Evolutionary conservation across 345 rosid species (phyloP).

Genomic region (Moricandia moricandioides): DNA sequence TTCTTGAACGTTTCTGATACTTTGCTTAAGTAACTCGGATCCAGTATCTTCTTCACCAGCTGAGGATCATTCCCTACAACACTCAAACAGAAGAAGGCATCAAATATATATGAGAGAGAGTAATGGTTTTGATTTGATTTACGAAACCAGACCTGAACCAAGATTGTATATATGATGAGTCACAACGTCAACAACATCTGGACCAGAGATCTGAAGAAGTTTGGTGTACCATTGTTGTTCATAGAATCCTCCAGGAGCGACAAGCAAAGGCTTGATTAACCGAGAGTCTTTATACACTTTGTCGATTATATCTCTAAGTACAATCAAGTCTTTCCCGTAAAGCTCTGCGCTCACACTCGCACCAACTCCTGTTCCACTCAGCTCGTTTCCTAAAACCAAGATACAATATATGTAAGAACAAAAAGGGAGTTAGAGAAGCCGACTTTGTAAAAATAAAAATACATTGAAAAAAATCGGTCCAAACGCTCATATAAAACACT

Average conservation of each 20-base stretch:
- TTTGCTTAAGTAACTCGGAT: slow-evolving; percentile 62
- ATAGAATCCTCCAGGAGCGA: slow-evolving; percentile 97
- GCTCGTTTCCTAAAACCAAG: slow-evolving; percentile 72
- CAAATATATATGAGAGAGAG: neutral
- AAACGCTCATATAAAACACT: too few species aligned
- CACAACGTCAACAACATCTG: slow-evolving; percentile 51
- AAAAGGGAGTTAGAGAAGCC: neutral
- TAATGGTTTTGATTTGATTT: neutral
- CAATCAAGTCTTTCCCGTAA: slow-evolving; percentile 74
- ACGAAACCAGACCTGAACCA: slow-evolving; percentile 60
- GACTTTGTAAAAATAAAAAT: neutral
- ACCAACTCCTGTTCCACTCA: slow-evolving; percentile 76
- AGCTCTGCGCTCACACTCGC: slow-evolving; percentile 75
- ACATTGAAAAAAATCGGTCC: too few species aligned
- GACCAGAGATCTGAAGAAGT: slow-evolving; percentile 77
- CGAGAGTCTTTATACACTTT: slow-evolving; percentile 51
- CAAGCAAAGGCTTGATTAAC: slow-evolving; percentile 50
- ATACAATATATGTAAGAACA: neutral
- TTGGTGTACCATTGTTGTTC: slow-evolving; percentile 64
- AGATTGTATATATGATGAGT: slow-evolving; percentile 97
- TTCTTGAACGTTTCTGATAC: slow-evolving; percentile 54
- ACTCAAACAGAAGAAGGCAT: neutral
- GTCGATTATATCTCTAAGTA: slow-evolving; percentile 54
- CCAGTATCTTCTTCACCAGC: slow-evolving; percentile 71
- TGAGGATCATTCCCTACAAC: slow-evolving; percentile 75